A percentile compares a stretch with the other conserved stretches of the same genome.
Conservation (phyloP, 78 protist species). For the Polysphondylium violaceum region DNA sequence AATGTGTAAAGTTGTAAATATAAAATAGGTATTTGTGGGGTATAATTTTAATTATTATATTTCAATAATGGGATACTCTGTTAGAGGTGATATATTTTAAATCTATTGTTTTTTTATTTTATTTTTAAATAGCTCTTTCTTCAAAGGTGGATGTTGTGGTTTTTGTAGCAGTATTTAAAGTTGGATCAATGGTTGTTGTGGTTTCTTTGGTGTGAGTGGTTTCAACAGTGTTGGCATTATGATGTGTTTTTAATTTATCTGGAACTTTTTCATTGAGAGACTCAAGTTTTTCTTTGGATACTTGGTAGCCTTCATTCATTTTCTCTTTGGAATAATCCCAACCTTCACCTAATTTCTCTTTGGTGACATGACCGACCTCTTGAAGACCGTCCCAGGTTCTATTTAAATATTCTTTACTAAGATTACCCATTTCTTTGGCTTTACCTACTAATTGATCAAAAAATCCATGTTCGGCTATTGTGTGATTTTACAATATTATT, state of each 20-base stretch:
- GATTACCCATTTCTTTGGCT: not conserved
- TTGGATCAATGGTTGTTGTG: too few relatives aligned
- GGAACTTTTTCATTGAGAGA: conserved; percentile 19
- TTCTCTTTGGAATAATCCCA: conserved; percentile 92
- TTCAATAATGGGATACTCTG: too few relatives aligned
- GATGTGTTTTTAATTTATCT: conserved; percentile 16
- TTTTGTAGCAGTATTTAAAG: not conserved
- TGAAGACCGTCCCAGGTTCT: not conserved
- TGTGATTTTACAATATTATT: not conserved
- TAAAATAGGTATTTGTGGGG: too few relatives aligned
- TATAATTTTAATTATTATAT: too few relatives aligned
- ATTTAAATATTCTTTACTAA: not conserved
- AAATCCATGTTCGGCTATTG: not conserved
- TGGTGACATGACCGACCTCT: not conserved
- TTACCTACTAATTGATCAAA: conserved; percentile 2
- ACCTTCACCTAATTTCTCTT: conserved; percentile 89
- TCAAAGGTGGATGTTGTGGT: not conserved
- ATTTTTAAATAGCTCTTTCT: not conserved
- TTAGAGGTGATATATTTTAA: too few relatives aligned
- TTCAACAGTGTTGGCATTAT: not conserved
- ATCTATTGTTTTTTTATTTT: too few relatives aligned
- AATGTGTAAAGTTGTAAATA: too few relatives aligned
- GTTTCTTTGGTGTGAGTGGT: not conserved
- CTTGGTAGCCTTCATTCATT: conserved; percentile 73
- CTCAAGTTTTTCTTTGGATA: conserved; percentile 1